A percentile compares a stretch with the other conserved stretches of the same genome.
Conservation (phyloP, 1,284 basidiomycete genomes). For the Tylopilus orsonianus region DNA sequence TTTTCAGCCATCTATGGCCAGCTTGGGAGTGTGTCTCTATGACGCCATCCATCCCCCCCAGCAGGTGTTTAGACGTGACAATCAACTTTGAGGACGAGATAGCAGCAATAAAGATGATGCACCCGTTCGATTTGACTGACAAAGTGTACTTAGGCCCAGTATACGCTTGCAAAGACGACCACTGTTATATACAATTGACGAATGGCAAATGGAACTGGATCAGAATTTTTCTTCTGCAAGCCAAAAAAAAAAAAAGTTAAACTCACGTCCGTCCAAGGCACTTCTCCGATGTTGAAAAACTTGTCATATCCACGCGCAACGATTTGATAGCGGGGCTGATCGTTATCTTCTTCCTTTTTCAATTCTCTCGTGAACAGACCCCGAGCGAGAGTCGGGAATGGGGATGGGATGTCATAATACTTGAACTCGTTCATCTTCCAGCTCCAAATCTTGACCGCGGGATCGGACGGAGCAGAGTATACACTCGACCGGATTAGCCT, state of each 20-base stretch:
- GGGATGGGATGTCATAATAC: slow-evolving; percentile 85
- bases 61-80: slow-evolving; percentile 90
- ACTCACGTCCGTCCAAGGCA: slow-evolving; percentile 89
- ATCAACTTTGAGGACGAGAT: slow-evolving; percentile 76
- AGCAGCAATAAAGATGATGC: slow-evolving; percentile 95
- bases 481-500: slow-evolving; percentile 59
- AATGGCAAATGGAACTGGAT: background rate
- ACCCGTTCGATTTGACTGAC: slow-evolving; percentile 96
- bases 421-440: slow-evolving; percentile 98
- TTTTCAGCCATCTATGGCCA: slow-evolving; percentile 82
- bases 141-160: slow-evolving; percentile 84
- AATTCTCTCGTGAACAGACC: slow-evolving; percentile 74
- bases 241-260: background rate
- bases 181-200: slow-evolving; percentile 47
- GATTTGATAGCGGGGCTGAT: slow-evolving; percentile 59
- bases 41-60: slow-evolving; percentile 53
- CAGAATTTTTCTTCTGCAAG: background rate
- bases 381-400: slow-evolving; percentile 88
- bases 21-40: slow-evolving; percentile 69
- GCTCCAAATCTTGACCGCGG: slow-evolving; percentile 60
- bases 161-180: slow-evolving; percentile 71
- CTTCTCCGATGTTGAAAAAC: slow-evolving; percentile 97
- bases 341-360: slow-evolving; percentile 18
- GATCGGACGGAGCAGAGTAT: slow-evolving; percentile 56
- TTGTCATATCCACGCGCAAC: slow-evolving; percentile 96